Evolutionary conservation across 2,329 filamentous ascomycete species (phyloP).

Genomic region (Colletotrichum acutatum): DNA sequence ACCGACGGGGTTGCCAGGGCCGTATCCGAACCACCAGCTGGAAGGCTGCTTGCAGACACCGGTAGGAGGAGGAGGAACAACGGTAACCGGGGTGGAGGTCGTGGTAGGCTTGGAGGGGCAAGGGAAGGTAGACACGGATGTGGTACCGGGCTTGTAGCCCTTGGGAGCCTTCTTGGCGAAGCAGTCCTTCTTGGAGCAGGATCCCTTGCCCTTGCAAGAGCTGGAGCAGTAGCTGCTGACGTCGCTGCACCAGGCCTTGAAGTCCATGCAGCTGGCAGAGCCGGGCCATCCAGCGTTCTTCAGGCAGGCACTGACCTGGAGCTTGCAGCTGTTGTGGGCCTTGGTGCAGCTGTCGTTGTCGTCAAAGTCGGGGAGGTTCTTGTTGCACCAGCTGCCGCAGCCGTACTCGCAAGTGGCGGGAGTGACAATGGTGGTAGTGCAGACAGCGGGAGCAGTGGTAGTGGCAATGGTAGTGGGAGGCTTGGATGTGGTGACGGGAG

Average conservation of each 20-base stretch:
- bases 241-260: conserved; percentile 59
- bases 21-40: conserved; percentile 72
- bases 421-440: conserved; percentile 57
- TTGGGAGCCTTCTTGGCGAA: conserved; percentile 53
- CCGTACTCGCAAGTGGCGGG: conserved; percentile 64
- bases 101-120: conserved; percentile 41
- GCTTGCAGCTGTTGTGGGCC: conserved; percentile 55
- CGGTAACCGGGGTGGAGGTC: conserved; percentile 40
- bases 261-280: conserved; percentile 60
- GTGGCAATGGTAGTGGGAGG: conserved; percentile 41
- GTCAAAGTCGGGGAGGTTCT: conserved; percentile 59
- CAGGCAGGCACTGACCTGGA: conserved; percentile 64
- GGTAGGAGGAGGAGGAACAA: conserved; percentile 58
- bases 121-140: conserved; percentile 42
- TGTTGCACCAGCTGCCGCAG: conserved; percentile 65
- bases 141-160: conserved; percentile 44
- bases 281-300: conserved; percentile 61
- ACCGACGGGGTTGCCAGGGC: conserved; percentile 68
- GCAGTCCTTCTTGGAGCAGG: conserved; percentile 57
- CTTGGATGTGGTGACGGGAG: conserved; percentile 37
- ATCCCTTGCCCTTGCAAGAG: conserved; percentile 46
- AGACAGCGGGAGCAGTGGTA: conserved; percentile 54
- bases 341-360: conserved; percentile 53
- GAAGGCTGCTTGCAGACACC: conserved; percentile 65
- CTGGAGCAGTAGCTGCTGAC: conserved; percentile 56